Evolutionary conservation across 805 yeast genomes (phyloP), one percentile per base, ranked within the genome.

Genomic region (Hermanozyma aechmeae): DNA sequence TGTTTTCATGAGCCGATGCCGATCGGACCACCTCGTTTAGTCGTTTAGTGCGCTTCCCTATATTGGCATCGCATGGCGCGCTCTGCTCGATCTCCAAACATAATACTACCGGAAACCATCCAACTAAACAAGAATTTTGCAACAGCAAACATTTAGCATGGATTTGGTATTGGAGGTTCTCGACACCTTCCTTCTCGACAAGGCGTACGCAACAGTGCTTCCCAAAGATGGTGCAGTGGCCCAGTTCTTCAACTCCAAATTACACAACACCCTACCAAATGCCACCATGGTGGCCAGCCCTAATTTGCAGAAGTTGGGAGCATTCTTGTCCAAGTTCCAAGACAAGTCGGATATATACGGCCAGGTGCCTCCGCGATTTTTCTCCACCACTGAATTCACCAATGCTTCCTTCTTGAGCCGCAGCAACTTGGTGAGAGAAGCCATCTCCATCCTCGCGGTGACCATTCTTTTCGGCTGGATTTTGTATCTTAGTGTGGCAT

Each of bases 391-490:
- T 12, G 62, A 59, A 3, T 72, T 61, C 46, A 72, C 86, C 4
- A 57, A 73, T 41, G 69, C 67, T n/a, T 83, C 96, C 1, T 40
- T 79, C 16, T 59, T 92, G 23, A 66, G 77, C 24, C 75, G 98
- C 53, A 68, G 79, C 38, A 83, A 79, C 51, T 23, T 79, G 1
- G 25, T 83, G 14, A 76, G 98, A 55, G 92, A 86, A 57, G 38
- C 64, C 12, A 23, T 83, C 9, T 67, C 92, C 12, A 60, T 89
- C 27, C 76, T 78, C 42, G 33, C 76, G 8, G 53, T 87, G 25
- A 80, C 86, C 42, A 71, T 85, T 18, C 33, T 89, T 4, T 87
- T 89, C 46, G 98, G 97, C 24, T 78, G 89, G 82, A 22, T 76
- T n/a, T 56, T 89, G 25, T 92, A 92, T 55, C 61, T 86, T 24